phyloP scores from a whole-genome alignment of 495 filamentous ascomycete species.

The Aspergillus avenaceus region DNA sequence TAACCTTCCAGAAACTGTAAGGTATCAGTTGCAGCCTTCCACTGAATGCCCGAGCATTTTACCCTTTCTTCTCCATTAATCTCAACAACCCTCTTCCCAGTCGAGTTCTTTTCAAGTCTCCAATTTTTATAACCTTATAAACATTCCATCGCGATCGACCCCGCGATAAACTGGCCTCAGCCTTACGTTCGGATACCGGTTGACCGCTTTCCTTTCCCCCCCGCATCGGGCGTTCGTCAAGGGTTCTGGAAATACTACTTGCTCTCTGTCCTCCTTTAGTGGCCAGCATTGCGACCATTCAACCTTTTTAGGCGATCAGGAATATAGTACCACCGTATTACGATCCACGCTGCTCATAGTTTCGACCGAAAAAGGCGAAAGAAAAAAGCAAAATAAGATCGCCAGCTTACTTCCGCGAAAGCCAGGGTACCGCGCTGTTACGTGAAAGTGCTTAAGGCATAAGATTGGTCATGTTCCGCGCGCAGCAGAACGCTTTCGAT shows the following conservation, averaged over 20 bases:
- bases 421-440: not conserved
- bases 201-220: constrained; percentile 17
- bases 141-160: not conserved
- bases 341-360: too few species aligned
- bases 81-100: not conserved
- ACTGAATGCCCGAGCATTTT: constrained; percentile 6
- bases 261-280: constrained; percentile 5
- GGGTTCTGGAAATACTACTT: constrained; percentile 2
- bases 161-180: not conserved
- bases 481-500: constrained; percentile 75
- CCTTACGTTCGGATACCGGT: not conserved
- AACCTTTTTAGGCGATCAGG: too few species aligned
- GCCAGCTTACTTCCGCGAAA: not conserved
- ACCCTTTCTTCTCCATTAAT: not conserved
- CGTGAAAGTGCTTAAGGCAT: constrained; percentile 3
- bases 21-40: constrained; percentile 22
- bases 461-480: constrained; percentile 62
- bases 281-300: too few species aligned
- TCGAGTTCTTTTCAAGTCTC: too few species aligned
- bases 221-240: constrained; percentile 27
- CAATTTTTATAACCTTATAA: not conserved
- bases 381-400: not conserved
- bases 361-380: too few species aligned
- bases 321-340: too few species aligned
- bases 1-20: too few species aligned